Percentiles rank a stretch among this genome's conserved stretches.
These are phyloP conservation scores for Dipteronia sinensis DNA, from an alignment of 345 rosid genomes.

Conservation along the genomic window DNA sequence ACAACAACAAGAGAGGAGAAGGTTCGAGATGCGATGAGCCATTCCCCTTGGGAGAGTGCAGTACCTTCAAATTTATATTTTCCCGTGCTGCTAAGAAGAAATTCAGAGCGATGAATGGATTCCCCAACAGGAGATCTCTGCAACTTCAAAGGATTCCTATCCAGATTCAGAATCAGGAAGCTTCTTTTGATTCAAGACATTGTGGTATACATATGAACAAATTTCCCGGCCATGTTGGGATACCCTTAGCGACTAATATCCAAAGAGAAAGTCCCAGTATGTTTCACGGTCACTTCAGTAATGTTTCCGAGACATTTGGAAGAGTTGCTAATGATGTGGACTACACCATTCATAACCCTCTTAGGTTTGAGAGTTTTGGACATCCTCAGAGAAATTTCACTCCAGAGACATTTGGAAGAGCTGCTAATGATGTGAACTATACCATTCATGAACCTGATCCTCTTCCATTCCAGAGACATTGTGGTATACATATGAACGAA, in stretches of 20 bases:
- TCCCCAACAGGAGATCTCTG: neutral
- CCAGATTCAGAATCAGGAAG: neutral
- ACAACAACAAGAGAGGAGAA: constrained; percentile 55
- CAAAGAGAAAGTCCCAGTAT: neutral
- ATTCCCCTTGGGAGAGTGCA: constrained; percentile 51
- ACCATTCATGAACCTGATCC: neutral
- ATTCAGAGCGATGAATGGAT: neutral
- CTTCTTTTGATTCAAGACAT: neutral
- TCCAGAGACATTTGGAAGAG: neutral
- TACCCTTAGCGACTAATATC: neutral
- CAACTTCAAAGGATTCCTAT: neutral
- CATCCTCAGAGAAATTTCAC: neutral
- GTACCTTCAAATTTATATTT: constrained; percentile 51
- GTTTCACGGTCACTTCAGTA: neutral
- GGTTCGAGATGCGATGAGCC: constrained; percentile 46
- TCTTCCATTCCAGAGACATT: neutral
- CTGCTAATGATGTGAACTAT: neutral
- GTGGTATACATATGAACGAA: neutral
- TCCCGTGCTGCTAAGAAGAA: constrained; percentile 22
- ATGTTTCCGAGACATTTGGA: neutral
- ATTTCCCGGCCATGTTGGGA: neutral
- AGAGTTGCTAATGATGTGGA: neutral
- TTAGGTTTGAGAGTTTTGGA: neutral
- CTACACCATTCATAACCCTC: neutral
- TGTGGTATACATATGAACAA: neutral